Evolutionary conservation across 2,329 filamentous ascomycete species (phyloP).

Genomic region (Metarhizium anisopliae): DNA sequence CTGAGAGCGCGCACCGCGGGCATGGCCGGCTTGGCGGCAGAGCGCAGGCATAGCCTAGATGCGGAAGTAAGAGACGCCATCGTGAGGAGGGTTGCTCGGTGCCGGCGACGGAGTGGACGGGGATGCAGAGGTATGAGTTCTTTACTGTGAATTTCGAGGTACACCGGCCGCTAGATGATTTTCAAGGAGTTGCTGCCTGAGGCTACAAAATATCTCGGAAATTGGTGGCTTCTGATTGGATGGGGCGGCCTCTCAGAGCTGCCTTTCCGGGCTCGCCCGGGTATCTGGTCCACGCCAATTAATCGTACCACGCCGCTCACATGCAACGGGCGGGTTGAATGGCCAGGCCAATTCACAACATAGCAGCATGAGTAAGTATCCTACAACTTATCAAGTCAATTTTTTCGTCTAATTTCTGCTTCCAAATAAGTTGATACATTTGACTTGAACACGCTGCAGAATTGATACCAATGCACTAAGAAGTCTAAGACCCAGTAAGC

Average conservation of each 20-base stretch:
- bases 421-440: no score
- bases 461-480: no score
- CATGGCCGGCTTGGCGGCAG: constrained; percentile 32
- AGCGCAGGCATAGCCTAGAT: constrained; percentile 61
- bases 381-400: background rate
- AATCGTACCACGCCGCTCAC: background rate
- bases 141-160: constrained; percentile 15
- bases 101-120: constrained; percentile 10
- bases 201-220: constrained; percentile 35
- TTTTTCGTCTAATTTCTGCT: no score
- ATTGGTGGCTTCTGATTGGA: constrained; percentile 39
- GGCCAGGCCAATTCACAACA: background rate
- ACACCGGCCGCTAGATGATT: constrained; percentile 18
- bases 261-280: constrained; percentile 20
- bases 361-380: background rate
- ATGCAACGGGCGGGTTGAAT: background rate
- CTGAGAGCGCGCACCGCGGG: constrained; percentile 45
- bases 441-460: no score
- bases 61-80: constrained; percentile 64
- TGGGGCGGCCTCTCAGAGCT: constrained; percentile 11
- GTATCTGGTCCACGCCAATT: background rate
- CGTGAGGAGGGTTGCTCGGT: constrained; percentile 11
- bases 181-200: constrained; percentile 33
- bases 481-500: no score
- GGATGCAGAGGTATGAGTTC: constrained; percentile 32